phyloP scores from a whole-genome alignment of 331 rosid genomes.

The Telfairia occidentalis region DNA sequence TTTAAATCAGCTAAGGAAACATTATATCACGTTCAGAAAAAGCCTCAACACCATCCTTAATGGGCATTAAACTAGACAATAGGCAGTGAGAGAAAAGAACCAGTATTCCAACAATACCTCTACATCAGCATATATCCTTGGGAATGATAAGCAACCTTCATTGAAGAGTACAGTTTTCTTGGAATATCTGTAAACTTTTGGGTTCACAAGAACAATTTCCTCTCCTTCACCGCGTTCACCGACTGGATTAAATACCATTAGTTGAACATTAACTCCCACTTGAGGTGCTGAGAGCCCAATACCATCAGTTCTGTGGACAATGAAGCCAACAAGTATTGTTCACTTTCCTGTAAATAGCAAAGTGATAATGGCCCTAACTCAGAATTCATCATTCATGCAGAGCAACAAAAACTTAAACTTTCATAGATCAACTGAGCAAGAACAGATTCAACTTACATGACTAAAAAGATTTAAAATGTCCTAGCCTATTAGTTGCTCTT shows the following conservation, averaged over 20 bases:
- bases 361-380: conserved; percentile 15
- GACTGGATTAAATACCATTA: conserved; percentile 82
- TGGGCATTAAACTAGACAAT: background rate
- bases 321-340: conserved; percentile 38
- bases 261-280: conserved; percentile 81
- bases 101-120: conserved; percentile 26
- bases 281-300: conserved; percentile 96
- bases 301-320: conserved; percentile 77
- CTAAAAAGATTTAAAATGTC: background rate
- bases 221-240: conserved; percentile 85
- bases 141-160: conserved; percentile 91
- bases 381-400: background rate
- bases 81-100: conserved; percentile 3
- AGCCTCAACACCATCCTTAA: background rate
- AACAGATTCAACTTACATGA: background rate
- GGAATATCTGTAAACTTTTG: conserved; percentile 62
- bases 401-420: background rate
- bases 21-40: background rate
- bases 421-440: background rate
- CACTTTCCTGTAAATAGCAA: conserved; percentile 31
- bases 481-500: background rate
- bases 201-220: conserved; percentile 91
- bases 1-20: background rate
- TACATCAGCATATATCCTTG: conserved; percentile 59
- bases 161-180: conserved; percentile 44